These are phyloP conservation scores for Acmispon strigosus DNA, from an alignment of 306 rosid species.

Conservation along the genomic window DNA sequence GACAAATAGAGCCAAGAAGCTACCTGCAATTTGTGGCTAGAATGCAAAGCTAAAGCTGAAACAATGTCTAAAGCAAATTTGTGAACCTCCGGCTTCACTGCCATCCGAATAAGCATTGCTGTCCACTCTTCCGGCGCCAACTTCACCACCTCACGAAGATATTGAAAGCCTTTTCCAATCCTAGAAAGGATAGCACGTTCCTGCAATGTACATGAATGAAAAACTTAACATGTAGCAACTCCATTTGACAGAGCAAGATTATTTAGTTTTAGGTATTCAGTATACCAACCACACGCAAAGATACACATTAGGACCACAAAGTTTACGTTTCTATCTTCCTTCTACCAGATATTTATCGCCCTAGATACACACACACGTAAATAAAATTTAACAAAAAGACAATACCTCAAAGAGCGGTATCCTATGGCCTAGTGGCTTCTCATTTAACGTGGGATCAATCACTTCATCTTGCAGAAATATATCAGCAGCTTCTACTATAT, in stretches of 20 bases:
- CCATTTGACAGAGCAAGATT: not conserved
- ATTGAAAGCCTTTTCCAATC: slow-evolving; percentile 54
- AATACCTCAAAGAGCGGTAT: slow-evolving; percentile 45
- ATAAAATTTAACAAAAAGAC: not conserved
- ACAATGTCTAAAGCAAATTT: slow-evolving; percentile 54
- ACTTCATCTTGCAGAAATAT: slow-evolving; percentile 63
- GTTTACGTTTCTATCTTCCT: too few species aligned
- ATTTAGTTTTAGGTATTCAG: not conserved
- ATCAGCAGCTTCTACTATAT: slow-evolving; percentile 68
- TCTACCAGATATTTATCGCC: too few species aligned
- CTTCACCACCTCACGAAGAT: slow-evolving; percentile 52
- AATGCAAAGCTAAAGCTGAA: slow-evolving; percentile 50
- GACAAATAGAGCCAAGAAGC: slow-evolving; percentile 68
- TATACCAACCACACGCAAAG: too few species aligned
- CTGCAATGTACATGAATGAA: slow-evolving; percentile 34
- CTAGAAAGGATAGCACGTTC: slow-evolving; percentile 46
- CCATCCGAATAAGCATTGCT: slow-evolving; percentile 70
- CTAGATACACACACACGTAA: not conserved
- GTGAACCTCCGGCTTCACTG: slow-evolving; percentile 69
- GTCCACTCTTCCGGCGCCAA: slow-evolving; percentile 85
- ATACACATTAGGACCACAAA: too few species aligned
- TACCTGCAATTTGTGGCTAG: slow-evolving; percentile 46
- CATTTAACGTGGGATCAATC: slow-evolving; percentile 32
- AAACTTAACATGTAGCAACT: not conserved
- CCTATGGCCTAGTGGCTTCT: slow-evolving; percentile 33